Evolutionary conservation across 2,329 filamentous ascomycete genomes (phyloP), one percentile per base, ranked within the genome.

Genomic region (Fusarium mexicanum): DNA sequence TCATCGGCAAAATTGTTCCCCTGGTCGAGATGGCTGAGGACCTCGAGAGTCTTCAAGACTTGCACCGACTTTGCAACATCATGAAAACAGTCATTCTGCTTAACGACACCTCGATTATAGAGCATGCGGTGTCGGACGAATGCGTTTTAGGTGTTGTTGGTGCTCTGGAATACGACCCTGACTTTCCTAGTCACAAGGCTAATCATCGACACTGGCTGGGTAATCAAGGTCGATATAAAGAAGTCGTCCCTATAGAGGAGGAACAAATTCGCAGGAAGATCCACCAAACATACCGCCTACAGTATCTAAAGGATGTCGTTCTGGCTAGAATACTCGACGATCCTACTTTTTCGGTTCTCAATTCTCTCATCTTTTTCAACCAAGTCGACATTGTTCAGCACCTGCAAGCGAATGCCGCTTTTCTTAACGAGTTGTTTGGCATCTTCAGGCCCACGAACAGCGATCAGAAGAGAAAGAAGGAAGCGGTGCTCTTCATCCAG

Each of bases 251-350:
- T 61, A 98, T 99, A 76, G 92, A 95, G 77, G 94, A 98, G 77
- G 88, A 91, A 11, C 85, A 89, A 59, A 94, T 98, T 72, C 91
- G 92, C 76, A 92, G 90, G 78, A 98, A 98, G 86, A 98, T 99
- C 44, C 95, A 98, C 80, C 94, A 95, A 82, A 98, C 96, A 2
- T 98, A 98, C 85, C 93, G 96, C 44, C 86, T 99, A 40, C 95
- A 98, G 80, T 99, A 99, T 81, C 88, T 99, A 62, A 99, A 98
- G 82, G 96, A 99, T 79, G 96, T 99, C n/a, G 96, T 98, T 2
- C 89, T 99, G 48, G 96, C 96, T 37, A 91, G 96, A 72, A 98
- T 99, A 73, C 88, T 99, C 70, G 96, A 99, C 83, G 96, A 99
- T 81, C 96, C 96, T 57, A 99, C 96, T 26, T 99, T 98, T 82